Conservation (phyloP, 208 protist genomes). For the Leptomonas pyrrhocoris region DNA sequence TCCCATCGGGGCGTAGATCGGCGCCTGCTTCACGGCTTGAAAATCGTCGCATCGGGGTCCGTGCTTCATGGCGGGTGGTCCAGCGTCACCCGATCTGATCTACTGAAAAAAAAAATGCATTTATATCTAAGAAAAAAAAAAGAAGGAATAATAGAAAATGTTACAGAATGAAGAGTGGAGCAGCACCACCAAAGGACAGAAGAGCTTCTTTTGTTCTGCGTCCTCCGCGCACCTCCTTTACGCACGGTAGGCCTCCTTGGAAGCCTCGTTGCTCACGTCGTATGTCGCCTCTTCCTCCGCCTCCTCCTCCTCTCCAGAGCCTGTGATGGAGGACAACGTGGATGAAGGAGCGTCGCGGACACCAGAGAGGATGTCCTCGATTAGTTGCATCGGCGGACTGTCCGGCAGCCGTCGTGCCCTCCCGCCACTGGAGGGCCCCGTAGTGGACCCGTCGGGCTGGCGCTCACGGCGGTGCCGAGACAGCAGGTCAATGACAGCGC, state of each 20-base stretch:
- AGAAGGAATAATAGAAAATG: too few relatives aligned
- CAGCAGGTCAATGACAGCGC: constrained; percentile 56
- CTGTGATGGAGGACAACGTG: not conserved
- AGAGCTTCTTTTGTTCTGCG: not conserved
- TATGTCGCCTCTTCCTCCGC: not conserved
- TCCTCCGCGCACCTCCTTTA: not conserved
- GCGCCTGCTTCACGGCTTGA: too few relatives aligned
- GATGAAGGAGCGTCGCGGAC: constrained; percentile 22
- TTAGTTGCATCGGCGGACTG: constrained; percentile 30
- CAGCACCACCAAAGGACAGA: too few relatives aligned
- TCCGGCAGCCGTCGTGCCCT: not conserved
- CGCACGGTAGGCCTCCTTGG: not conserved
- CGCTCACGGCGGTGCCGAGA: constrained; percentile 23
- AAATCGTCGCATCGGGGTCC: too few relatives aligned
- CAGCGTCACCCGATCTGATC: too few relatives aligned
- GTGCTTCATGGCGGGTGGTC: too few relatives aligned
- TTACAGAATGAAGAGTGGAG: too few relatives aligned
- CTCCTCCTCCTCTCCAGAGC: not conserved
- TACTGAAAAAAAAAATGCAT: too few relatives aligned
- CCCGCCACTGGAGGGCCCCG: constrained; percentile 4
- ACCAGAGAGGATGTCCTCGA: constrained; percentile 47
- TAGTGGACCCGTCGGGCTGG: not conserved
- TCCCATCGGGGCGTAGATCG: too few relatives aligned
- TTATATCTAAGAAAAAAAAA: too few relatives aligned
- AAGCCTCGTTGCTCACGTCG: constrained; percentile 3